Percentiles rank a stretch among this genome's conserved stretches.
Conservation (phyloP, 345 rosid species). For the Eucalyptus cloeziana region DNA sequence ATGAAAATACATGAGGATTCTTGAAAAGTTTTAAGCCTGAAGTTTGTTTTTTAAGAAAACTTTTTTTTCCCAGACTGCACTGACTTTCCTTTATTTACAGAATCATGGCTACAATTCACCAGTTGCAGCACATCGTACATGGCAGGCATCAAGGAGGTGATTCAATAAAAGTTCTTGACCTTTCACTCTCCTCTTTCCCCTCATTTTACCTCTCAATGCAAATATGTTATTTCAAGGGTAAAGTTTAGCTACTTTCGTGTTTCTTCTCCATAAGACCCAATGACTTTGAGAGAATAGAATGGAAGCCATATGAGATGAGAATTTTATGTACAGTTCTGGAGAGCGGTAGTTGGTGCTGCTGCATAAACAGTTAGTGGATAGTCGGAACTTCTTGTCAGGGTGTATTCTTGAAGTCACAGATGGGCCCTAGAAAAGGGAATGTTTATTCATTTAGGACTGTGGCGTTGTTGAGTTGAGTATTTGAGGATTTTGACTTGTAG, state of each 20-base stretch:
- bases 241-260: not conserved
- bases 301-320: not conserved
- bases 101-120: conserved; percentile 29
- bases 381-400: not conserved
- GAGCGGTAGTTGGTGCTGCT: not conserved
- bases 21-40: not conserved
- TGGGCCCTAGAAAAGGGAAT: not conserved
- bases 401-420: not conserved
- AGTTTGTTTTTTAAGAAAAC: not conserved
- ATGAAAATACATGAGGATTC: not conserved
- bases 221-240: not conserved
- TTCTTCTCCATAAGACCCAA: not conserved
- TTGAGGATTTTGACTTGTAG: not conserved
- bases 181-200: not conserved
- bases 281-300: not conserved
- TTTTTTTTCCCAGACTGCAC: not conserved
- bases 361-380: not conserved
- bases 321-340: not conserved
- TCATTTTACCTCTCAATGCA: not conserved
- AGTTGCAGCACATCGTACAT: conserved; percentile 32
- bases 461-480: not conserved
- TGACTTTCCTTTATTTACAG: conserved; percentile 13
- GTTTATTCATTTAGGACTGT: not conserved
- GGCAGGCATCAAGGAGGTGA: conserved; percentile 55
- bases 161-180: not conserved